Evolutionary conservation across 208 protist genomes (phyloP).

Genomic region (Leishmania mexicana): DNA sequence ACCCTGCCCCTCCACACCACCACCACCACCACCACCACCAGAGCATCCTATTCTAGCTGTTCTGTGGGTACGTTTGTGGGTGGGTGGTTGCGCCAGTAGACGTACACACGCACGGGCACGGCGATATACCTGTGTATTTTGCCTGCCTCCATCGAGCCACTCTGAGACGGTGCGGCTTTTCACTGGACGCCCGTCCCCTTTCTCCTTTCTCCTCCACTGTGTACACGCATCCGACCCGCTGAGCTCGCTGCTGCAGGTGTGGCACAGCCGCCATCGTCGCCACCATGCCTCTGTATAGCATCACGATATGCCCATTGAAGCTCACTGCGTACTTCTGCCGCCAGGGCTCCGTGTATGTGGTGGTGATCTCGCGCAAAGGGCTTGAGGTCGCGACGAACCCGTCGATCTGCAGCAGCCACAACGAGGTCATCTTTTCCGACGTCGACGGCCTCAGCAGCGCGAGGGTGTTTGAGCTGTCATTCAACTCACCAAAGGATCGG

Average conservation of each 20-base stretch:
- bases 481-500: slow-evolving; percentile 83
- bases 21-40: neutral
- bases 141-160: neutral
- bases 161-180: neutral
- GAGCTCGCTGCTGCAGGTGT: neutral
- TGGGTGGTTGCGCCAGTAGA: neutral
- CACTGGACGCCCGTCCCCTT: neutral
- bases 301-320: slow-evolving; percentile 78
- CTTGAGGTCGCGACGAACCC: slow-evolving; percentile 73
- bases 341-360: slow-evolving; percentile 57
- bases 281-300: slow-evolving; percentile 75
- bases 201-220: neutral
- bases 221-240: neutral
- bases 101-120: neutral
- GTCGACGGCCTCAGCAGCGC: slow-evolving; percentile 44
- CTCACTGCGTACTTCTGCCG: slow-evolving; percentile 79
- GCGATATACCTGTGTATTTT: neutral
- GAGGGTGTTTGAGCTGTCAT: slow-evolving; percentile 67
- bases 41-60: neutral
- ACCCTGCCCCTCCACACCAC: neutral
- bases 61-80: neutral
- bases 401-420: slow-evolving; percentile 49
- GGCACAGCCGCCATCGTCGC: neutral
- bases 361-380: slow-evolving; percentile 77
- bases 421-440: slow-evolving; percentile 79